Evolutionary conservation across 352 stramenopile species (phyloP).

Genomic region (Phytophthora cajani): DNA sequence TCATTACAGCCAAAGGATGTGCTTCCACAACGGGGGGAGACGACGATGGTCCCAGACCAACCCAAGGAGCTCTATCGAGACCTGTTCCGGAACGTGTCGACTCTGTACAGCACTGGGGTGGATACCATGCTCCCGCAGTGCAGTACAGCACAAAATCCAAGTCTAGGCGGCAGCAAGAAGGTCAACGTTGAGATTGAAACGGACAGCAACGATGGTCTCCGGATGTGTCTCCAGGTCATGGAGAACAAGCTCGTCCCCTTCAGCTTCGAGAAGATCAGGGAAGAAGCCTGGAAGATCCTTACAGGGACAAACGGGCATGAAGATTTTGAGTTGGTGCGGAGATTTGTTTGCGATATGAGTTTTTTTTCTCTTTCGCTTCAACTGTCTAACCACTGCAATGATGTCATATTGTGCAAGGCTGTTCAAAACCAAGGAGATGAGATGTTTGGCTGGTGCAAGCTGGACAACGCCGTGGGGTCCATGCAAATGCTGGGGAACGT

Average conservation of each 20-base stretch:
- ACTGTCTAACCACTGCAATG: background rate
- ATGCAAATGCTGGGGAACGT: slow-evolving; percentile 48
- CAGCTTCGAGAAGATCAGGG: slow-evolving; percentile 35
- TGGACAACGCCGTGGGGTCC: slow-evolving; percentile 38
- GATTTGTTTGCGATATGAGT: background rate
- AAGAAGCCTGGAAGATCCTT: slow-evolving; percentile 48
- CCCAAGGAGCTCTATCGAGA: slow-evolving; percentile 40
- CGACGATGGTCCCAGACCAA: background rate
- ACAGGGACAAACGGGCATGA: slow-evolving; percentile 26
- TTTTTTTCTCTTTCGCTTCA: background rate
- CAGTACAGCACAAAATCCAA: slow-evolving; percentile 18
- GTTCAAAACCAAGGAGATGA: slow-evolving; percentile 50
- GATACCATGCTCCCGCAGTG: slow-evolving; percentile 33
- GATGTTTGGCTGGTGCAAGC: slow-evolving; percentile 49
- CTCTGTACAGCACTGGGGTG: slow-evolving; percentile 32
- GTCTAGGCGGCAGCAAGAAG: slow-evolving; percentile 33
- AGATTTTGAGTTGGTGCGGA: slow-evolving; percentile 43
- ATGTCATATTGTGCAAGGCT: slow-evolving; percentile 24
- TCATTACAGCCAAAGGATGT: slow-evolving; percentile 31
- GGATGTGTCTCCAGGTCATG: slow-evolving; percentile 55
- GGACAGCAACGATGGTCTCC: slow-evolving; percentile 32
- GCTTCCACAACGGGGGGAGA: slow-evolving; percentile 12
- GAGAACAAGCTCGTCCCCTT: slow-evolving; percentile 47
- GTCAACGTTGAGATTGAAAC: slow-evolving; percentile 56
- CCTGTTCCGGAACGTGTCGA: slow-evolving; percentile 45